phyloP scores from a whole-genome alignment of 768 basidiomycete species.

The Tulasnella sp. region DNA sequence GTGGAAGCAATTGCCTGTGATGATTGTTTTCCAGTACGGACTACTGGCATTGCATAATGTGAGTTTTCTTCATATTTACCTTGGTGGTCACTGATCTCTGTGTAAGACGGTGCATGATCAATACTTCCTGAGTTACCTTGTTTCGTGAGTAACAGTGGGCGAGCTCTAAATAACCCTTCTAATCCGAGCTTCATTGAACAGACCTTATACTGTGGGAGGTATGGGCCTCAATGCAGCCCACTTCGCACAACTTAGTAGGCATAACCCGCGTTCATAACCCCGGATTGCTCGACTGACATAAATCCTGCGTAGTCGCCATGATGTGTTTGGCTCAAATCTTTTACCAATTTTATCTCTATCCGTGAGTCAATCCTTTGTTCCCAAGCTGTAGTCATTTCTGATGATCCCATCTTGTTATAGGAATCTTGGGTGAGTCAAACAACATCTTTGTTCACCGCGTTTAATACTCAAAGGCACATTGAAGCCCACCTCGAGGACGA shows the following conservation, averaged over 20 bases:
- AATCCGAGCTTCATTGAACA: slow-evolving; percentile 28
- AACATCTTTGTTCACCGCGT: background rate
- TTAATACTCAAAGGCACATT: background rate
- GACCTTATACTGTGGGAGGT: slow-evolving; percentile 75
- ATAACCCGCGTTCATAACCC: background rate
- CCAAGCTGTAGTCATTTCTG: background rate
- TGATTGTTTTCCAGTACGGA: slow-evolving; percentile 85
- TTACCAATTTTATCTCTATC: slow-evolving; percentile 84
- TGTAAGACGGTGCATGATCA: slow-evolving; percentile 71
- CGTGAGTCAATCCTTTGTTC: slow-evolving; percentile 37
- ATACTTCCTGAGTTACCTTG: slow-evolving; percentile 81
- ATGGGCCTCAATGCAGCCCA: slow-evolving; percentile 81
- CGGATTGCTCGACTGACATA: background rate
- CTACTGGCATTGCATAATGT: slow-evolving; percentile 68
- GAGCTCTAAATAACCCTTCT: background rate
- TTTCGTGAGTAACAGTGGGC: slow-evolving; percentile 45
- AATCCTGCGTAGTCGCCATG: slow-evolving; percentile 50
- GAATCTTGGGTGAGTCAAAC: slow-evolving; percentile 45
- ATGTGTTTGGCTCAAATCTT: slow-evolving; percentile 93
- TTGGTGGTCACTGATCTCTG: too few relatives aligned
- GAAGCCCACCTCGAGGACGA: slow-evolving; percentile 15
- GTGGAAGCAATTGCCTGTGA: slow-evolving; percentile 59
- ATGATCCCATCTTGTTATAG: slow-evolving; percentile 25
- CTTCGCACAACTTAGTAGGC: slow-evolving; percentile 75
- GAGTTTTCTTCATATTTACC: slow-evolving; percentile 13